Evolutionary conservation across 1,139 yeast species (phyloP), one percentile per base, ranked within the genome.

Genomic region (Hyphopichia pseudoburtonii): DNA sequence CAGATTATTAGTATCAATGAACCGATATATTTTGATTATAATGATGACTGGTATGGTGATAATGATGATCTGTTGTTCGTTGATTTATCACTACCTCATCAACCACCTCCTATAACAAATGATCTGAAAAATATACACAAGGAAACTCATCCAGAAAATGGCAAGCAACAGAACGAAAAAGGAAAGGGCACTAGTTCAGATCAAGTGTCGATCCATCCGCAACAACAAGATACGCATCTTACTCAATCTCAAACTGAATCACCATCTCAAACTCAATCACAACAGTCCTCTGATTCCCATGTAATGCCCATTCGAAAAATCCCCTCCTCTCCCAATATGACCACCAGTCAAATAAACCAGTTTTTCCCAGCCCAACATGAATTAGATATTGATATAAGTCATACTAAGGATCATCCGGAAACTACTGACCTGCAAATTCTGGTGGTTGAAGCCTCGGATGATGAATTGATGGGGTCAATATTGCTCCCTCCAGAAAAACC

Each of bases 11-110:
- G 32, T 7, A 28, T 33, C n/a, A 33, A 28, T 17, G 21, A 28
- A 2, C 47, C 60, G 5, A 44, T 60, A 1, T 58, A 54, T 37
- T 62, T 61, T 36, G 65, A 60, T 39, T 47, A 51, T 25, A 51
- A 54, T 34, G 38, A 43, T 21, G 45, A 39, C 4, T 43, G 43
- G 30, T 48, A 44, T 37, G 42, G 42, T 17, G n/a, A 34, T 19
- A 35, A 25, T 18, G 29, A 29, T 10, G 21, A 19, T 14, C 5
- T 10, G n/a, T 15, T 19, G 17, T 21, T 30, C 24, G 21, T 19
- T n/a, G 36, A 33, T 16, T 21, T 34, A 18, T 22, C 37, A 4
- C 14, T 19, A 14, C 25, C 21, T 9, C 19, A n/a, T n/a, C n/a
- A n/a, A n/a, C n/a, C n/a, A n/a, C n/a, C n/a, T n/a, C n/a, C n/a